phyloP scores from a whole-genome alignment of 108 stramenopile genomes.

The Cyclotella atomus region DNA sequence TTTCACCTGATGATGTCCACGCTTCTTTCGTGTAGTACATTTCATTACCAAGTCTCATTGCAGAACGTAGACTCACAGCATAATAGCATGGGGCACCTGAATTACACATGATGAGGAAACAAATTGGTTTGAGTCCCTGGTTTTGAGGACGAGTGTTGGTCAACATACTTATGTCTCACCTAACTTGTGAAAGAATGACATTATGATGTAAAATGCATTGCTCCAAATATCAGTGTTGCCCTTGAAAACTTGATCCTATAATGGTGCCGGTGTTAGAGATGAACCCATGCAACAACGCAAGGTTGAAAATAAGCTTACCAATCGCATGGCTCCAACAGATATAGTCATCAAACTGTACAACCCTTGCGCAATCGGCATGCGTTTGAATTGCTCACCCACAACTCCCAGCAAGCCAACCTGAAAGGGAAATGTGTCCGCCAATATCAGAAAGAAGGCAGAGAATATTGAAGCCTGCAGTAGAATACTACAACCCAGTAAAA shows the following conservation, averaged over 20 bases:
- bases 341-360: slow-evolving; percentile 13
- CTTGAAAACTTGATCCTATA: slow-evolving; percentile 27
- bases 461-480: slow-evolving; percentile 32
- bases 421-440: slow-evolving; percentile 34
- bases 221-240: slow-evolving; percentile 18
- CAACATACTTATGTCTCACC: slow-evolving; percentile 2
- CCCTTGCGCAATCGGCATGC: slow-evolving; percentile 9
- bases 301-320: slow-evolving; percentile 17
- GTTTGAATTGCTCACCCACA: slow-evolving; percentile 7
- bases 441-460: slow-evolving; percentile 28
- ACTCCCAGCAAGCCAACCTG: slow-evolving; percentile 27
- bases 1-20: slow-evolving; percentile 9
- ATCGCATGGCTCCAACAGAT: slow-evolving; percentile 23
- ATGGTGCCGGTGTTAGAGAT: no score
- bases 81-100: slow-evolving; percentile 38
- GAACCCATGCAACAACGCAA: no score
- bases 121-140: not conserved
- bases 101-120: not conserved
- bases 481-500: slow-evolving; percentile 20
- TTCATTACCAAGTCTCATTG: slow-evolving; percentile 20
- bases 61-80: slow-evolving; percentile 21
- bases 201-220: slow-evolving; percentile 13
- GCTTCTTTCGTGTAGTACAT: slow-evolving; percentile 31
- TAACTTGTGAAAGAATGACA: slow-evolving; percentile 32
- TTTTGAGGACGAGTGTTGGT: not conserved